Percentiles rank a stretch among this genome's conserved stretches.
phyloP scores from a whole-genome alignment of 2,329 filamentous ascomycete genomes.

The Aureobasidium lini region DNA sequence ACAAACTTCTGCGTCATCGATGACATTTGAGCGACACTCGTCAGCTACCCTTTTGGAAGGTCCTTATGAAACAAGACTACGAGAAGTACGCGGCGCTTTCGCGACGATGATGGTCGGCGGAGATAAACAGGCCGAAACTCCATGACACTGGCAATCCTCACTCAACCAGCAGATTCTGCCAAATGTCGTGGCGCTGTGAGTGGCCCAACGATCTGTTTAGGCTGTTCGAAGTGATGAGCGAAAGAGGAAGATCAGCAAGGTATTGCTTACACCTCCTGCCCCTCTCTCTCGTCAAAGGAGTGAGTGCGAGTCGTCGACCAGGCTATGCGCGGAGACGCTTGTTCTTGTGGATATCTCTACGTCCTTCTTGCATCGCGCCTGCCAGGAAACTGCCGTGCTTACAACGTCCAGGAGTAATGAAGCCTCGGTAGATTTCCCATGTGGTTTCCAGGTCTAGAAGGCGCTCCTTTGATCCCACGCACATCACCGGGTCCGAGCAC shows the following conservation, averaged over 20 bases:
- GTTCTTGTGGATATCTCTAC: neutral
- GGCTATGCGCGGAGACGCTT: neutral
- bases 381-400: slow-evolving; percentile 6
- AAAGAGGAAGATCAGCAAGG: neutral
- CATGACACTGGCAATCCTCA: slow-evolving; percentile 4
- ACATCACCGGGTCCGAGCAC: slow-evolving; percentile 13
- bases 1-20: slow-evolving; percentile 5
- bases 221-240: neutral
- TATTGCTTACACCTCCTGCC: neutral
- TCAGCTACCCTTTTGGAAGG: slow-evolving; percentile 6
- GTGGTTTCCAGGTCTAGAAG: slow-evolving; percentile 11
- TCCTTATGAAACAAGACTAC: slow-evolving; percentile 12
- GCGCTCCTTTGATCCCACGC: slow-evolving; percentile 4
- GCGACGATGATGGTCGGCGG: neutral
- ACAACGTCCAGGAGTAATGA: neutral
- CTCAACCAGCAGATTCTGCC: slow-evolving; percentile 9
- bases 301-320: neutral
- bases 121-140: neutral
- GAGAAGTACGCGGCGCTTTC: neutral
- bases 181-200: slow-evolving; percentile 5
- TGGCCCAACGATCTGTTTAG: slow-evolving; percentile 13
- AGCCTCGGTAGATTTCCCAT: slow-evolving; percentile 11
- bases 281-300: neutral
- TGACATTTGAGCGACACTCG: slow-evolving; percentile 9
- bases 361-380: neutral